Base-by-base conservation (phyloP, 2,329 filamentous ascomycete species). In the Fusarium acutatum region DNA sequence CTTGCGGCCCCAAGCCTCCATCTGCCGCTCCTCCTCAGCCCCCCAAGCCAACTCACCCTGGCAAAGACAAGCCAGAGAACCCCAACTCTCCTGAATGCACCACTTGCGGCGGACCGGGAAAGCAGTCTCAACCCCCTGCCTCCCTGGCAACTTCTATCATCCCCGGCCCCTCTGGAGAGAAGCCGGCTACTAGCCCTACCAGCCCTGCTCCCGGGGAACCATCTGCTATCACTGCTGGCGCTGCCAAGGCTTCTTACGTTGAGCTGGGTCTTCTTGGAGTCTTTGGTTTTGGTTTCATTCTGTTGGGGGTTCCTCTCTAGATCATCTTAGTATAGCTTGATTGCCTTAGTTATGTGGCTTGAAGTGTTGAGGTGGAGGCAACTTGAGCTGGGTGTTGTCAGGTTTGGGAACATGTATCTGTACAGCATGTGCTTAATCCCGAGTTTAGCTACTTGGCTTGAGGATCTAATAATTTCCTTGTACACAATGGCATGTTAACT, bases 321-420 rank as follows among this genome's bases (percentile, higher is more conserved):
- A 43, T n/a, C 1, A 3, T 9, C 7, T 14, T n/a, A 38, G 26
- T 9, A 38, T 37, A 22, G 7, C 14, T 26, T n/a, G 4, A 30
- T 15, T 2, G 4, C 6, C 12, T 14, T 3, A 13, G 15, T 13
- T n/a, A 2, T 18, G 7, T 22, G 8, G 20, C 3, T 9, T n/a
- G 7, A 40, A 40, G 5, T 28, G 20, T 40, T n/a, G 20, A 30
- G 34, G 8, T 53, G 7, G 26, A 5, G 7, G 24, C 38, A 6
- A 0, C 4, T 28, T 10, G 9, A 9, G 9, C 9, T 38, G 9
- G 18, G 3, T 26, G 14, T n/a, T 53, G 10, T 38, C 13, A 7
- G 10, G 17, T 12, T 14, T 7, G 18, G 24, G 24, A 26, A 26
- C 5, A 22, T 37, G 18, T 15, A 17, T 14, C 20, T 20, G 20